Evolutionary conservation across 2,329 filamentous ascomycete genomes (phyloP), one percentile per base, ranked within the genome.

Genomic region (Onygenales sp.): DNA sequence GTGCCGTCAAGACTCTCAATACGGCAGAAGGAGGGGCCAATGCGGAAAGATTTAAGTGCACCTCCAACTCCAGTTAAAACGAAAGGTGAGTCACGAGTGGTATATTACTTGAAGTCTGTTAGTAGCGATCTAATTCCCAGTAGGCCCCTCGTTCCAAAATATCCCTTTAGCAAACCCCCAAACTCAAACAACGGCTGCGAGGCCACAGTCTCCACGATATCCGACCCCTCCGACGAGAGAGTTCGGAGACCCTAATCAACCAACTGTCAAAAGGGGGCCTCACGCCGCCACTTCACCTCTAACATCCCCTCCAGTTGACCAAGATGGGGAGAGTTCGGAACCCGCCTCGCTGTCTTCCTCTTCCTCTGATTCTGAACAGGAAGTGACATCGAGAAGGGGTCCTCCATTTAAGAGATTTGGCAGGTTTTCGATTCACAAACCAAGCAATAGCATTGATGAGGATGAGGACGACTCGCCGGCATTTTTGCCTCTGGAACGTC

Each of bases 381-480:
- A 66, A 6, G 58, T 58, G 6, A 44, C 56, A 5, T 58, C 52
- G 21, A 57, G 62, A 21, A 58, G 57, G 45, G 61, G 59, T 4
- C 64, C 63, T 2, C 58, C 63, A 8, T 69, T 70, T 52, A 66
- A 64, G 54, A 67, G 67, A 7, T 71, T 71, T 52, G 69, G 70
- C 7, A 67, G 67, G 55, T 69, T 68, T 45, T 73, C 70, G 3
- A 66, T 59, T 21, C 33, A 43, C 13, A 42, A 39, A 21, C 40
- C 52, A 67, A 10, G 55, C 63, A 21, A 52, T 40, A 36, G 42
- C n/a, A 56, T 61, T 36, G 67, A 70, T 31, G 66, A 70, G 3
- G 70, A 71, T 17, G 66, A 74, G 6, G 73, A 75, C 37, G 73
- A 75, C 17, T 65, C 72, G 0, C 73, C 73, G 0, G 71, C 74